phyloP scores from a whole-genome alignment of 345 rosid genomes.

The Kandelia obovata region DNA sequence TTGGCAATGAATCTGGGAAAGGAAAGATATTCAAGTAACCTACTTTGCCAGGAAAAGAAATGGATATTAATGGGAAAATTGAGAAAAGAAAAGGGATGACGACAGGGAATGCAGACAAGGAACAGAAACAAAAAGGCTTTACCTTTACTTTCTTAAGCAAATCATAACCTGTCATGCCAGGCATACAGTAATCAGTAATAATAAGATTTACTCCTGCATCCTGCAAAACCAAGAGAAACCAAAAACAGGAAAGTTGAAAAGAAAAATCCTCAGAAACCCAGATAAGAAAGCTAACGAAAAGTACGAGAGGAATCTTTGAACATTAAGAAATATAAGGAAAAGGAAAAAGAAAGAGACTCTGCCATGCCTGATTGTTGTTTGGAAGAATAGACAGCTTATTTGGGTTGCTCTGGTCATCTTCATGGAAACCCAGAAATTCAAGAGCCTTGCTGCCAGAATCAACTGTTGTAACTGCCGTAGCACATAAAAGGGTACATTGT shows the following conservation, averaged over 20 bases:
- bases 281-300: not conserved
- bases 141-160: slow-evolving; percentile 76
- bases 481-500: not conserved
- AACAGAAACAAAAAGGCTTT: not conserved
- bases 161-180: slow-evolving; percentile 86
- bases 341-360: not conserved
- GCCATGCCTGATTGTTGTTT: slow-evolving; percentile 37
- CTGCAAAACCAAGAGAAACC: slow-evolving; percentile 21
- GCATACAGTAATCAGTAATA: slow-evolving; percentile 81
- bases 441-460: slow-evolving; percentile 75
- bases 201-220: slow-evolving; percentile 59
- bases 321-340: not conserved
- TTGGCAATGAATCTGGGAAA: not conserved
- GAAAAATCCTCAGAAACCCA: slow-evolving; percentile 8
- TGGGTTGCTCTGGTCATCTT: slow-evolving; percentile 29
- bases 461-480: slow-evolving; percentile 57
- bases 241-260: not conserved
- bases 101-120: not conserved
- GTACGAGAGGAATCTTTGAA: slow-evolving; percentile 1
- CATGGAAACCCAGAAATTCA: slow-evolving; percentile 57
- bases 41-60: slow-evolving; percentile 22
- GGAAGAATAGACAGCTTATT: slow-evolving; percentile 28
- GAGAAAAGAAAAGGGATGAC: slow-evolving; percentile 19
- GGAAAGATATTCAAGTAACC: slow-evolving; percentile 2
- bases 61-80: not conserved